These are phyloP conservation scores for Sarocladium kiliense DNA, from an alignment of 2,329 filamentous ascomycete genomes.

Conservation along the genomic window DNA sequence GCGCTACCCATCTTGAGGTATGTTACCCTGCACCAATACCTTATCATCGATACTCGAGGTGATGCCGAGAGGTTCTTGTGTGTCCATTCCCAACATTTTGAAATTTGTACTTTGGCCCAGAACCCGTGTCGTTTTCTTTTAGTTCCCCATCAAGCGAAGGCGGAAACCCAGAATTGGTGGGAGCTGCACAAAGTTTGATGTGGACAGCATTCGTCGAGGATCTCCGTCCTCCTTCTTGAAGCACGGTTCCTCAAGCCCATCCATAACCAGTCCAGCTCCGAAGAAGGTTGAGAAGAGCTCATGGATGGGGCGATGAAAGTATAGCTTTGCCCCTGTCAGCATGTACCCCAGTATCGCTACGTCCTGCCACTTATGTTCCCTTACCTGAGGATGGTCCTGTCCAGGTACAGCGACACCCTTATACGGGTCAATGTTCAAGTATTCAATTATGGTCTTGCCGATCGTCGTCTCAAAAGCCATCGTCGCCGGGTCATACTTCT, in stretches of 20 bases:
- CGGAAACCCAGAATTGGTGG: constrained; percentile 23
- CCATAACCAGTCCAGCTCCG: constrained; percentile 33
- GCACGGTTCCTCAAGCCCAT: constrained; percentile 40
- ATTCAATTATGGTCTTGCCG: constrained; percentile 33
- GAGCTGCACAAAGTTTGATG: constrained; percentile 33
- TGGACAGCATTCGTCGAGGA: constrained; percentile 24
- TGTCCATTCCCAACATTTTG: too few species aligned
- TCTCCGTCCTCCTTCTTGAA: constrained; percentile 31
- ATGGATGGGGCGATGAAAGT: constrained; percentile 40
- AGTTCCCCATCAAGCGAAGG: neutral
- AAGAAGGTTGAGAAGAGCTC: constrained; percentile 40
- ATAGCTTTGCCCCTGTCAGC: constrained; percentile 19
- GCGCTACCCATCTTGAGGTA: neutral
- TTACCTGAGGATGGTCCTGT: constrained; percentile 18
- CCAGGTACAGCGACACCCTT: constrained; percentile 29
- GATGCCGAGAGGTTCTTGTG: too few species aligned
- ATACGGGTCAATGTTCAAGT: constrained; percentile 34
- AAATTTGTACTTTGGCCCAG: neutral
- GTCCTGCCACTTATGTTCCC: neutral
- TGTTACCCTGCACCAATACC: neutral
- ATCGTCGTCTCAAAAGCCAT: constrained; percentile 29
- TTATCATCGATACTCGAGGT: too few species aligned
- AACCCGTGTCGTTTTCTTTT: neutral
- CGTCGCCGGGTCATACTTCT: constrained; percentile 28
- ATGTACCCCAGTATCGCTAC: neutral